These are phyloP conservation scores for Corymbia calophylla DNA, from an alignment of 441 rosid species.

Conservation along the genomic window DNA sequence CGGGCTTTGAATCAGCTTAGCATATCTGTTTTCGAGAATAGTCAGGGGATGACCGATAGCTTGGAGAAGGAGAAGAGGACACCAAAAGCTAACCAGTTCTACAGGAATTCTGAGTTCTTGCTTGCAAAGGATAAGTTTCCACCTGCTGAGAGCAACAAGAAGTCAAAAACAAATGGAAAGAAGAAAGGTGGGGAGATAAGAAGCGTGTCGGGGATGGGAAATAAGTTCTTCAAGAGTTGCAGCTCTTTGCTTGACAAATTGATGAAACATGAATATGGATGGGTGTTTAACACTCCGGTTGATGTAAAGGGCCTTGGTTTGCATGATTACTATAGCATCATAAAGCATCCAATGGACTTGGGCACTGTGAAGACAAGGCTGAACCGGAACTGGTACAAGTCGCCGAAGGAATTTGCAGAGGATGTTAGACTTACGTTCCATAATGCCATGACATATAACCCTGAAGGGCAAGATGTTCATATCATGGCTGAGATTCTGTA, in stretches of 20 bases:
- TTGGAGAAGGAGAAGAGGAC: conserved; percentile 97
- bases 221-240: conserved; percentile 69
- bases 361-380: conserved; percentile 74
- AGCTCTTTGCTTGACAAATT: conserved; percentile 71
- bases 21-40: conserved; percentile 65
- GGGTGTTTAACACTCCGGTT: conserved; percentile 95
- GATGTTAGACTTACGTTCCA: conserved; percentile 96
- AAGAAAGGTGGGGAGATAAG: conserved; percentile 63
- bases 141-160: conserved; percentile 90
- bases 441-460: conserved; percentile 95
- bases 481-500: conserved; percentile 71
- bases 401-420: conserved; percentile 91
- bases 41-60: conserved; percentile 51
- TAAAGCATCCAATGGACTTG: conserved; percentile 94
- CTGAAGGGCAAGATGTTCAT: conserved; percentile 94
- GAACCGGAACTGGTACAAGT: conserved; percentile 75
- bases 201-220: conserved; percentile 40
- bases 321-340: conserved; percentile 78
- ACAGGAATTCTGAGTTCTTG: conserved; percentile 83
- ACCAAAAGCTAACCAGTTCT: conserved; percentile 94
- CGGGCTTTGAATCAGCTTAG: conserved; percentile 71
- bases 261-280: conserved; percentile 95
- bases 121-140: conserved; percentile 97
- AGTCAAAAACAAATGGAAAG: conserved; percentile 69
- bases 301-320: conserved; percentile 73